Base-by-base conservation (phyloP, 1,284 basidiomycete species). In the Malassezia sp. region DNA sequence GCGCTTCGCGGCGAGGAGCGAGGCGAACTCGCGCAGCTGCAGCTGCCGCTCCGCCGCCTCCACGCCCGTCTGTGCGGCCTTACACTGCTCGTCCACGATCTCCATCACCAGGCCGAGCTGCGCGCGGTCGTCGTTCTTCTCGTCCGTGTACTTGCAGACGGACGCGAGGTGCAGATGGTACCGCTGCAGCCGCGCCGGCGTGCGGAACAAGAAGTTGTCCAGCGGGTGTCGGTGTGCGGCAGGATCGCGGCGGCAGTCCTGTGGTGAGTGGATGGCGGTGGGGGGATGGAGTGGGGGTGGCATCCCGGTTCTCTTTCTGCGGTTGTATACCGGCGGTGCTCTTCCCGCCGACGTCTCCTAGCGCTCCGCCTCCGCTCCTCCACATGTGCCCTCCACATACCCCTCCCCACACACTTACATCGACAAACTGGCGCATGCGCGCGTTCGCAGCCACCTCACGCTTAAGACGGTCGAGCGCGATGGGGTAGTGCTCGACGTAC, bases 91-190 rank as follows among this genome's bases (percentile, higher is more conserved):
- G 39, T 67, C 62, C 39, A 67, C 56, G 20, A 69, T 51, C 36
- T 63, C 59, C 26, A 59, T 60, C 29, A 63, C 66, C 21, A 57
- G 51, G 45, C 47, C 41, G 26, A 63, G 48, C 28, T 55, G 54
- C 27, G 61, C 59, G 2, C 47, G 41, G 38, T 69, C 66, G 14
- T 53, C 42, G 29, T 56, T 60, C 23, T 46, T 51, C 14, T 56
- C 50, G 22, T 61, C 60, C 2, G 66, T 66, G 43, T 67, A 56
- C 26, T 61, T 59, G 57, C 83, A 78, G 42, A 95, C 85, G 2
- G 85, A 85, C 59, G 89, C 84, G 2, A 96, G 75, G 9, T 88
- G 75, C 1, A 86, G 79, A 7, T 86, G 84, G 65, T 95, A 95
- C 53, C 85, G 83, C 67, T 89, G 85, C 10, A 95, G 74, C 66